Conservation (phyloP, 2,329 filamentous ascomycete species). For the Gaeumannomyces sp. region DNA sequence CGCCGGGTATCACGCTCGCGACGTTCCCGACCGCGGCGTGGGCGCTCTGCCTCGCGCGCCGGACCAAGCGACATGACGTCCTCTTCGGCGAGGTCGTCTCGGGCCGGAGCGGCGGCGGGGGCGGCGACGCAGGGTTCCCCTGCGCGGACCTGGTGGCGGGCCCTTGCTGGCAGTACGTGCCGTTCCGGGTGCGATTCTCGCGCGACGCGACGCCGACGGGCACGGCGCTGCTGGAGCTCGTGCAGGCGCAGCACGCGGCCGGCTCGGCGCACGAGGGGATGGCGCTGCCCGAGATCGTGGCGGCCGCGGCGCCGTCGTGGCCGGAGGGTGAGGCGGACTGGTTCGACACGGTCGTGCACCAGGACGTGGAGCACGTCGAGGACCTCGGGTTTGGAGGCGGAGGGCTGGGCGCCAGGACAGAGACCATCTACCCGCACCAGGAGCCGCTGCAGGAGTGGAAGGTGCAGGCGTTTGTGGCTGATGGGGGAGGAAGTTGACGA, state of each 20-base stretch:
- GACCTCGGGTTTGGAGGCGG: constrained; percentile 35
- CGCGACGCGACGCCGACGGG: constrained; percentile 33
- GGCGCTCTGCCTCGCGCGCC: constrained; percentile 55
- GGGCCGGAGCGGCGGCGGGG: constrained; percentile 52
- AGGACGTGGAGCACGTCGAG: constrained; percentile 57
- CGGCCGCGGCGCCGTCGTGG: constrained; percentile 34
- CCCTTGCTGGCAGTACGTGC: constrained; percentile 62
- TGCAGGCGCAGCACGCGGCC: constrained; percentile 52
- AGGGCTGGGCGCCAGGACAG: constrained; percentile 32
- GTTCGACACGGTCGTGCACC: constrained; percentile 53
- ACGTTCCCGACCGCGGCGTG: constrained; percentile 63
- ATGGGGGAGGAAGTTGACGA: constrained; percentile 42
- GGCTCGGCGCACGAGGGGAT: constrained; percentile 49
- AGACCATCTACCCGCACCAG: constrained; percentile 53
- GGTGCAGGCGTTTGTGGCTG: constrained; percentile 53
- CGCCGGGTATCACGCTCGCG: constrained; percentile 50
- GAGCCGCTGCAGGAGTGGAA: constrained; percentile 53
- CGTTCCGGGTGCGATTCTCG: constrained; percentile 43
- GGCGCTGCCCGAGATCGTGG: constrained; percentile 47
- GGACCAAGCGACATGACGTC: constrained; percentile 47
- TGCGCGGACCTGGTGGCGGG: constrained; percentile 53
- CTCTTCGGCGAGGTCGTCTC: constrained; percentile 62
- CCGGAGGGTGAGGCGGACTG: constrained; percentile 28
- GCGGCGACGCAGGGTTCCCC: too few species aligned
- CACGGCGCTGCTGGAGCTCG: constrained; percentile 42